Base-by-base conservation (phyloP, 2,329 filamentous ascomycete genomes). In the Chrysoporthe deuterocubensis region DNA sequence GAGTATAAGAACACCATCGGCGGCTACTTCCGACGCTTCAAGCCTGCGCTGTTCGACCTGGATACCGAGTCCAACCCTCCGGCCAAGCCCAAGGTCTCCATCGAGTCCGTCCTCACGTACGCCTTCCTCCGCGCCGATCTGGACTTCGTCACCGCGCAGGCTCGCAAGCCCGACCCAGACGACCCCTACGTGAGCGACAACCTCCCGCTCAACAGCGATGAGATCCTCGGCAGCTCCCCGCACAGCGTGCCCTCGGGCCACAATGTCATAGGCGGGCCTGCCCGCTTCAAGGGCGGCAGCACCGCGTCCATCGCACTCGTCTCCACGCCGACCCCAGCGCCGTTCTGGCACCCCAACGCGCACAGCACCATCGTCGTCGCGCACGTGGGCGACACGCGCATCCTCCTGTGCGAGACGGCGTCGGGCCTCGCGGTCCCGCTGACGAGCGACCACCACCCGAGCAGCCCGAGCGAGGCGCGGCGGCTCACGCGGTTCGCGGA, bases 101-200 rank as follows among this genome's bases (percentile, higher is more conserved):
- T 94, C 69, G 91, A 95, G 75, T 88, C 92, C 0, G 89, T 97
- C 46, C 83, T 99, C 64, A 92, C 92, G 68, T 98, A 98, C 79
- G 93, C 95, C 32, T 99, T 99, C 75, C 84, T 99, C 61, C 92
- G 93, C 73, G 94, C 94, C 44, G 96, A 99, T 77, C 88, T 97
- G 63, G 95, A 98, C 79, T 99, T 99, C 75, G 90, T 98, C 65
- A 88, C 91, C 6, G 94, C 93, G 0, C 95, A 98, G 79, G 94
- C 94, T 5, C 86, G 88, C 58, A 97, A 96, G 77, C 85, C 89
- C n/a, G 87, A 92, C 73, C 85, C 89, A 0, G 86, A 91, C 71
- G 92, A 96, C 73, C 83, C 87, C 4, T 87, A 90, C 52, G 83
- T 89, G 21, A 85, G 88, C 56, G 94, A 97, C 76, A 84, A 86